Conservation (phyloP, 2,329 filamentous ascomycete genomes). For the Xylaria sp. region DNA sequence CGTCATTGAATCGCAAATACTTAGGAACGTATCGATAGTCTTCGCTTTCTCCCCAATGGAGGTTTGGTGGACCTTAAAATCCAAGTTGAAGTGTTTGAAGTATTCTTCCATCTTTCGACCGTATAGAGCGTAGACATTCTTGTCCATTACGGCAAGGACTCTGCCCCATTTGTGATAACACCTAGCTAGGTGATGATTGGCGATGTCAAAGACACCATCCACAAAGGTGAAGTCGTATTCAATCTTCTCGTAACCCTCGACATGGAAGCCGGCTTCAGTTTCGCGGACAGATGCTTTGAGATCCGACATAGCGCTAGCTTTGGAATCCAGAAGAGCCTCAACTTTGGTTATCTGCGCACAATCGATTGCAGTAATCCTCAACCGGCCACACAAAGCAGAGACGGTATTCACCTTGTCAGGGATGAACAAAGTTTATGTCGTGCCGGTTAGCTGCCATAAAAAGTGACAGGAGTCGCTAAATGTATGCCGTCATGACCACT, state of each 20-base stretch:
- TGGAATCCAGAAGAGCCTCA: conserved; percentile 25
- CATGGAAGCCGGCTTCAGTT: conserved; percentile 73
- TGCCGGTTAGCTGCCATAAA: neutral
- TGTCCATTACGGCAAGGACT: conserved; percentile 75
- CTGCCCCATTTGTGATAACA: conserved; percentile 74
- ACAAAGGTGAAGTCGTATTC: conserved; percentile 80
- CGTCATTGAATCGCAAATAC: conserved; percentile 78
- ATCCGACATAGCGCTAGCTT: conserved; percentile 69
- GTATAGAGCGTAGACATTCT: conserved; percentile 77
- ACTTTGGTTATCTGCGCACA: neutral
- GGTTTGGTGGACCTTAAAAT: conserved; percentile 75
- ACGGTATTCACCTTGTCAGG: neutral
- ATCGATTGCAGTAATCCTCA: neutral
- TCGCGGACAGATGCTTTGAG: conserved; percentile 73
- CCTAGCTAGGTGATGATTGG: conserved; percentile 70
- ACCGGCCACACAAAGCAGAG: neutral
- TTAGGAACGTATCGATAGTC: conserved; percentile 74
- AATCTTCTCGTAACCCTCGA: conserved; percentile 80
- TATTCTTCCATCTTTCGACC: conserved; percentile 73
- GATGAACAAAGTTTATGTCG: conserved; percentile 1
- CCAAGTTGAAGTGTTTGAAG: conserved; percentile 71
- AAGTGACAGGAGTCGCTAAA: neutral
- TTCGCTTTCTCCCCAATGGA: conserved; percentile 82
- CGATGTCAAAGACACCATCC: conserved; percentile 72
- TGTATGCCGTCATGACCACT: conserved; percentile 26